A percentile compares a stretch with the other conserved stretches of the same genome.
These are phyloP conservation scores for Lathyrus sativus DNA, from an alignment of 306 rosid genomes.

Conservation along the genomic window DNA sequence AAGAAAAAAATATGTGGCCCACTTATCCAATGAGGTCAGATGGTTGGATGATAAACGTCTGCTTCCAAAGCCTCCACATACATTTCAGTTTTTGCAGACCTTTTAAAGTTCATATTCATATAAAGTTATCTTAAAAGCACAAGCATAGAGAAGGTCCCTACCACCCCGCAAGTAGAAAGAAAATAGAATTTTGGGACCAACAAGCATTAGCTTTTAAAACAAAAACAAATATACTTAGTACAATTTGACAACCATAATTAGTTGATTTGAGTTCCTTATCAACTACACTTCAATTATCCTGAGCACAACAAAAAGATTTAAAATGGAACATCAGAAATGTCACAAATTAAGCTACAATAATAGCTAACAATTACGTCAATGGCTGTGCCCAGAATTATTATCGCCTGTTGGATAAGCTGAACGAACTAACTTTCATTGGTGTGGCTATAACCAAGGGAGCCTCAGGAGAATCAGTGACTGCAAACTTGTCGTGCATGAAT, in stretches of 20 bases:
- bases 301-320: conserved; percentile 42
- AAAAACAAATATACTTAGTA: conserved; percentile 32
- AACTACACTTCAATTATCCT: conserved; percentile 35
- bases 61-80: conserved; percentile 23
- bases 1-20: conserved; percentile 39
- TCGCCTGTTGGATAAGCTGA: conserved; percentile 85
- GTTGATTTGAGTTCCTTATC: conserved; percentile 32
- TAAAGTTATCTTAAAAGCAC: too few species aligned
- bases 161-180: too few species aligned
- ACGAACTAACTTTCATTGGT: conserved; percentile 97
- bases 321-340: conserved; percentile 40
- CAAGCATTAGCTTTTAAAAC: conserved; percentile 24
- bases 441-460: conserved; percentile 97
- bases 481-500: conserved; percentile 93
- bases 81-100: conserved; percentile 19
- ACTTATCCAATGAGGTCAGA: conserved; percentile 42
- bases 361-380: conserved; percentile 34
- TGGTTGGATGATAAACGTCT: conserved; percentile 44
- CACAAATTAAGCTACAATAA: conserved; percentile 40
- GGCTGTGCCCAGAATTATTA: conserved; percentile 41
- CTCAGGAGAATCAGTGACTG: conserved; percentile 90
- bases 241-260: conserved; percentile 37
- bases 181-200: conserved; percentile 33
- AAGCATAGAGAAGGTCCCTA: too few species aligned
- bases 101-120: conserved; percentile 20